A percentile compares a stretch with the other conserved stretches of the same genome.
phyloP scores from a whole-genome alignment of 1,284 basidiomycete species.

The Exobasidium cylindrosporum region DNA sequence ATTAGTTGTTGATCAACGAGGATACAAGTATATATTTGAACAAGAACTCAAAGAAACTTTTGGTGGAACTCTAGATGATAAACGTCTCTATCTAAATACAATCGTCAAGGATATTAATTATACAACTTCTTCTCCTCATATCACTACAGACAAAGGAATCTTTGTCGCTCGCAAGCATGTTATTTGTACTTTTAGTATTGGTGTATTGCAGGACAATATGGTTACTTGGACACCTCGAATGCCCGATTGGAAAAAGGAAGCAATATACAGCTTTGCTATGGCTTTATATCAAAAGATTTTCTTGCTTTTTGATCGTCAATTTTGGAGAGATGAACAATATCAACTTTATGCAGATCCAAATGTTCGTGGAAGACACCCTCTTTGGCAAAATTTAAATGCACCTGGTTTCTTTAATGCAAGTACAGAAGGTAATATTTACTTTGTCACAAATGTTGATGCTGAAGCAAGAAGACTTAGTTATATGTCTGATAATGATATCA shows the following conservation, averaged over 20 bases:
- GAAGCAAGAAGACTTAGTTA: not conserved
- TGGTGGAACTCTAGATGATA: not conserved
- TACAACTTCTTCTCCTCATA: not conserved
- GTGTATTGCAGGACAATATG: not conserved
- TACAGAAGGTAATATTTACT: not conserved
- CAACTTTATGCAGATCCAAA: slow-evolving; percentile 1
- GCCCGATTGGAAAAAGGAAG: slow-evolving; percentile 4
- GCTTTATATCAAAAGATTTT: slow-evolving; percentile 1
- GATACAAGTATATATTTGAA: not conserved
- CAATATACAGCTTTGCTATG: not conserved
- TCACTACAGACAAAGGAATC: not conserved
- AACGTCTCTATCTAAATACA: not conserved
- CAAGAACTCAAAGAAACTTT: not conserved
- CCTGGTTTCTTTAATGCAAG: not conserved
- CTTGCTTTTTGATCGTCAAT: not conserved
- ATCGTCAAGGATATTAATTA: not conserved
- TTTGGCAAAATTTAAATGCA: not conserved
- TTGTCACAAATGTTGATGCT: not conserved
- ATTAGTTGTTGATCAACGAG: not conserved
- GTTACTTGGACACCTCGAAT: not conserved
- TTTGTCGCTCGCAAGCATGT: not conserved
- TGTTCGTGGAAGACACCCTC: not conserved
- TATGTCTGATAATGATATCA: not conserved
- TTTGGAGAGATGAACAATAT: slow-evolving; percentile 2
- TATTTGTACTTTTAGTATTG: not conserved